Percentiles rank a stretch among this genome's conserved stretches.
Evolutionary conservation across 805 yeast genomes (phyloP).

Genomic region (Ogataea ramenticola): DNA sequence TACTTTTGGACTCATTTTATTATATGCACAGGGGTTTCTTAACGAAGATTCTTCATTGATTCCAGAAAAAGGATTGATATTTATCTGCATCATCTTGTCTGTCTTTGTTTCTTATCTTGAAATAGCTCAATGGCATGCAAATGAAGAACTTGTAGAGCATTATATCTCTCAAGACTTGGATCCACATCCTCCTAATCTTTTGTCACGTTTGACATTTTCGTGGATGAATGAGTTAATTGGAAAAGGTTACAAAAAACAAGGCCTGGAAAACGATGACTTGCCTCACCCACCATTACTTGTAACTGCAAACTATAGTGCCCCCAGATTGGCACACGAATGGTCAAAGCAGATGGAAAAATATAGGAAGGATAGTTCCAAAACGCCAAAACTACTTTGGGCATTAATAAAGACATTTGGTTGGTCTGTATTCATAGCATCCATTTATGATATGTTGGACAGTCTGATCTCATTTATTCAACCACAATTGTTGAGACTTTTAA

Average conservation of each 20-base stretch:
- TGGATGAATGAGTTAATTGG: conserved; percentile 90
- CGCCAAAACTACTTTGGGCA: conserved; percentile 26
- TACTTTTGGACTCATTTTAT: conserved; percentile 1
- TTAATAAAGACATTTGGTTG: conserved; percentile 31
- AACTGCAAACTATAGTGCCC: conserved; percentile 26
- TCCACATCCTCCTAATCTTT: conserved; percentile 41
- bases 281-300: conserved; percentile 34
- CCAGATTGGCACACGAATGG: conserved; percentile 28
- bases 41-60: conserved; percentile 6
- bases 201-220: conserved; percentile 70
- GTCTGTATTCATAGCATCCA: conserved; percentile 26
- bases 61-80: conserved; percentile 15
- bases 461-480: conserved; percentile 43
- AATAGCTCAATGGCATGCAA: conserved; percentile 28
- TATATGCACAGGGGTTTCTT: conserved; percentile 4
- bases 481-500: conserved; percentile 44
- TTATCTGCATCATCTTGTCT: conserved; percentile 24
- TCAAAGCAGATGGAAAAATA: conserved; percentile 15
- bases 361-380: conserved; percentile 18
- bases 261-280: conserved; percentile 30
- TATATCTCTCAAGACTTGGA: conserved; percentile 25
- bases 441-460: conserved; percentile 32
- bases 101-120: conserved; percentile 32
- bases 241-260: conserved; percentile 44
- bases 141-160: conserved; percentile 27